Evolutionary conservation across 371 early-diverging fungal species (phyloP).

Genomic region (Apophysomyces variabilis): DNA sequence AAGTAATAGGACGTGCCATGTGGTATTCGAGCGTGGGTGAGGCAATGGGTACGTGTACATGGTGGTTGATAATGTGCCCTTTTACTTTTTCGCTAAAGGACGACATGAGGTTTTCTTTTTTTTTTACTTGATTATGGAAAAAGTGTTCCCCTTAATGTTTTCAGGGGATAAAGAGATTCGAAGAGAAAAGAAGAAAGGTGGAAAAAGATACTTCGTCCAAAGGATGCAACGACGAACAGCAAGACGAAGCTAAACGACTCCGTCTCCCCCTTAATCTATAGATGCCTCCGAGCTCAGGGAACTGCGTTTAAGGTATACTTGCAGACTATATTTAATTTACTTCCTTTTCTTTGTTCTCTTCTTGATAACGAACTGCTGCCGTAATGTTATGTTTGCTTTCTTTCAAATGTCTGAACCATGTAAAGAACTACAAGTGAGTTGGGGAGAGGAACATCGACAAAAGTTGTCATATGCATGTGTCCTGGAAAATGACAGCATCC

Average conservation of each 20-base stretch:
- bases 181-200: background rate
- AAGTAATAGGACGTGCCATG: background rate
- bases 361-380: too few relatives aligned
- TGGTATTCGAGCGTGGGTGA: background rate
- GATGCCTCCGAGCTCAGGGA: background rate
- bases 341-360: background rate
- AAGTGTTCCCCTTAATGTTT: conserved; percentile 3
- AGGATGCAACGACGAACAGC: conserved; percentile 3
- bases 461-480: too few relatives aligned
- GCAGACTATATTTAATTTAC: background rate
- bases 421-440: too few relatives aligned
- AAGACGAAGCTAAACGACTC: background rate
- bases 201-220: conserved; percentile 1
- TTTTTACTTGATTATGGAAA: background rate
- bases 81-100: conserved; percentile 6
- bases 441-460: too few relatives aligned
- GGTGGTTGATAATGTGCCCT: conserved; percentile 4
- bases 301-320: background rate
- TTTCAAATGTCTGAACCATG: too few relatives aligned
- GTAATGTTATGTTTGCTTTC: too few relatives aligned
- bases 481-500: too few relatives aligned
- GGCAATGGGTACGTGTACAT: background rate
- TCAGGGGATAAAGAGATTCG: background rate
- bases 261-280: conserved; percentile 8
- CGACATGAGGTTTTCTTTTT: background rate